Evolutionary conservation across 2,329 filamentous ascomycete genomes (phyloP).

Genomic region (Fusarium sp.): DNA sequence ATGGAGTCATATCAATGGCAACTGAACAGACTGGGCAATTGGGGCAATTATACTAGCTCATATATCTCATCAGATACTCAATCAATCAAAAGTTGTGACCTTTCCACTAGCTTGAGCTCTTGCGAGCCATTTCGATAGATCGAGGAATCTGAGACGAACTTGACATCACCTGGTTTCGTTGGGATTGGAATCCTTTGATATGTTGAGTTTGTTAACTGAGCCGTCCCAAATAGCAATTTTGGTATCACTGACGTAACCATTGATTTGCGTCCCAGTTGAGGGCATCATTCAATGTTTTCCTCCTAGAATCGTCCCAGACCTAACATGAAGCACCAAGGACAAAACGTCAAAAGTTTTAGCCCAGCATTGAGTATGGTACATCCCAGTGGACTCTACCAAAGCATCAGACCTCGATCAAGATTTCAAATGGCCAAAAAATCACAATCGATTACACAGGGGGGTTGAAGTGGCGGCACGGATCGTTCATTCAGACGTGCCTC

Average conservation of each 20-base stretch:
- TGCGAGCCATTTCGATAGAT: neutral
- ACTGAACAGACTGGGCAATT: neutral
- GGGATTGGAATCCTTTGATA: too few species aligned
- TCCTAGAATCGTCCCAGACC: slow-evolving; percentile 1
- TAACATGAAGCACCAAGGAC: neutral
- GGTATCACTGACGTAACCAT: slow-evolving; percentile 32
- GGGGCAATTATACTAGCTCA: neutral
- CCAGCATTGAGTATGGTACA: neutral
- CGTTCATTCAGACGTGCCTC: slow-evolving; percentile 28
- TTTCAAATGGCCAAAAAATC: neutral
- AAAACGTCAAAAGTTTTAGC: neutral
- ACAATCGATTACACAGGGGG: slow-evolving; percentile 14
- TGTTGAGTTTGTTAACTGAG: neutral
- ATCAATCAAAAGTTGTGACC: neutral
- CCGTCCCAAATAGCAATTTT: neutral
- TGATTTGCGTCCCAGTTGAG: neutral
- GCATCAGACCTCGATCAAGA: neutral
- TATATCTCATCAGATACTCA: neutral
- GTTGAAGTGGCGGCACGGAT: slow-evolving; percentile 11
- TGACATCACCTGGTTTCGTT: neutral
- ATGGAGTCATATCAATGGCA: too few species aligned
- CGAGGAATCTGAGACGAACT: neutral
- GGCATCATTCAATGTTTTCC: neutral
- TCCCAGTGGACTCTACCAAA: neutral
- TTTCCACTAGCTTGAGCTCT: neutral